phyloP scores from a whole-genome alignment of 352 stramenopile genomes.

The Globisporangium spiculum region DNA sequence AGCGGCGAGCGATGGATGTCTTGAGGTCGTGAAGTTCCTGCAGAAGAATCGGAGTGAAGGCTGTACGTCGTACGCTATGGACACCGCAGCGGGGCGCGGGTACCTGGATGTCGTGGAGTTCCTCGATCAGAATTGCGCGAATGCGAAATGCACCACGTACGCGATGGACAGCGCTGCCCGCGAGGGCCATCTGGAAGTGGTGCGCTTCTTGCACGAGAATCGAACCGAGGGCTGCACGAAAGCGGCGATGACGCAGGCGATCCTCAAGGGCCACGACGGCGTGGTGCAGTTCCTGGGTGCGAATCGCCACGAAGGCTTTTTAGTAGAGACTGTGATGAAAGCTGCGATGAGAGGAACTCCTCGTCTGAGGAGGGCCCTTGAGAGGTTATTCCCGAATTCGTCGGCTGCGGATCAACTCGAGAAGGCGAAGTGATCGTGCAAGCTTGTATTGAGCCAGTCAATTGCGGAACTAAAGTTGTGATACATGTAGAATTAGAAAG shows the following conservation, averaged over 20 bases:
- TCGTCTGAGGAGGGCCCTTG: neutral
- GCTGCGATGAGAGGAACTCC: neutral
- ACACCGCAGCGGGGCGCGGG: constrained; percentile 5
- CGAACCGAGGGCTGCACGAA: constrained; percentile 14
- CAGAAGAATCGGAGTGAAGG: constrained; percentile 13
- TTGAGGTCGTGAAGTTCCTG: constrained; percentile 15
- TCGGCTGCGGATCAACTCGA: too few relatives aligned
- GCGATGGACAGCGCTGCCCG: constrained; percentile 16
- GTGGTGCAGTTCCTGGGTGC: constrained; percentile 11
- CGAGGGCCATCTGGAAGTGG: constrained; percentile 11
- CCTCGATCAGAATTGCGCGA: neutral
- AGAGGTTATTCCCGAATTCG: neutral
- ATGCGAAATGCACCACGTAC: constrained; percentile 5
- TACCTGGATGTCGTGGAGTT: constrained; percentile 12
- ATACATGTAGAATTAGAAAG: too few relatives aligned
- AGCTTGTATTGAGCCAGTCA: too few relatives aligned
- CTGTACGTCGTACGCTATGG: constrained; percentile 14
- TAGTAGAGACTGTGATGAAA: constrained; percentile 6
- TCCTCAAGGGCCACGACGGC: constrained; percentile 3
- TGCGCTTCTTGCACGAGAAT: constrained; percentile 15
- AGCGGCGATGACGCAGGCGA: constrained; percentile 11
- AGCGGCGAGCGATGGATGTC: constrained; percentile 9
- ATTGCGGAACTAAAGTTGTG: too few relatives aligned
- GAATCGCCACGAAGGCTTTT: constrained; percentile 15
- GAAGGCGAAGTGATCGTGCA: too few relatives aligned